These are phyloP conservation scores for Russula sp. DNA, from an alignment of 768 basidiomycete species.

Conservation along the genomic window DNA sequence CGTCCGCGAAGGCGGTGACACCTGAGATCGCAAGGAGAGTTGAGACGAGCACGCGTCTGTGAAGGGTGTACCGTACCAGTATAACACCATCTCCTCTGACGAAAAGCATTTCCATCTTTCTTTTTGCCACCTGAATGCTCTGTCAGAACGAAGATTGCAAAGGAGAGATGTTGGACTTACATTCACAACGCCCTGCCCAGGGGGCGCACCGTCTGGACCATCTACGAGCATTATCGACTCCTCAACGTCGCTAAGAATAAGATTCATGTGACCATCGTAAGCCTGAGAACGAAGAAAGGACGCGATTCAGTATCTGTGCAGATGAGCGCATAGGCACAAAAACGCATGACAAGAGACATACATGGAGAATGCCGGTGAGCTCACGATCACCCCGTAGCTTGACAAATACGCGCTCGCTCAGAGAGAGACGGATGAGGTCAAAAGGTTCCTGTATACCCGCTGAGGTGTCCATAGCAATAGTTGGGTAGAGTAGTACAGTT, in stretches of 20 bases:
- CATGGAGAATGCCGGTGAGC: slow-evolving; percentile 87
- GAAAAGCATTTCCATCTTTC: slow-evolving; percentile 97
- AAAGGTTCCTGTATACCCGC: slow-evolving; percentile 91
- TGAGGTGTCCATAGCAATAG: slow-evolving; percentile 54
- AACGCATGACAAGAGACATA: slow-evolving; percentile 36
- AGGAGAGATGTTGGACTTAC: slow-evolving; percentile 34
- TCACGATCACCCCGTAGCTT: slow-evolving; percentile 95
- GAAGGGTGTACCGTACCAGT: slow-evolving; percentile 44
- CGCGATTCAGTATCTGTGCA: slow-evolving; percentile 17
- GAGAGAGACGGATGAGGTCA: slow-evolving; percentile 91
- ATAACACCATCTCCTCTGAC: slow-evolving; percentile 97
- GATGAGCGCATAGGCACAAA: slow-evolving; percentile 16
- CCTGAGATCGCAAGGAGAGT: slow-evolving; percentile 38
- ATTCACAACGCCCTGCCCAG: slow-evolving; percentile 58
- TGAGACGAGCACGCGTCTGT: slow-evolving; percentile 7
- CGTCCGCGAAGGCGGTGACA: slow-evolving; percentile 75
- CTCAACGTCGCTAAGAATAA: slow-evolving; percentile 95
- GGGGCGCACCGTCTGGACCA: slow-evolving; percentile 55
- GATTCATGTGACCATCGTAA: slow-evolving; percentile 99
- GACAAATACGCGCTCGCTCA: slow-evolving; percentile 97
- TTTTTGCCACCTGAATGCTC: slow-evolving; percentile 67
- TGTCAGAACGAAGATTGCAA: not conserved
- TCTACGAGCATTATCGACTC: slow-evolving; percentile 98
- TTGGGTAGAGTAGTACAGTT: not conserved
- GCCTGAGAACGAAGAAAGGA: slow-evolving; percentile 49